Conservation (phyloP, 1,139 yeast genomes). For the Nakaseomyces delphensis region DNA sequence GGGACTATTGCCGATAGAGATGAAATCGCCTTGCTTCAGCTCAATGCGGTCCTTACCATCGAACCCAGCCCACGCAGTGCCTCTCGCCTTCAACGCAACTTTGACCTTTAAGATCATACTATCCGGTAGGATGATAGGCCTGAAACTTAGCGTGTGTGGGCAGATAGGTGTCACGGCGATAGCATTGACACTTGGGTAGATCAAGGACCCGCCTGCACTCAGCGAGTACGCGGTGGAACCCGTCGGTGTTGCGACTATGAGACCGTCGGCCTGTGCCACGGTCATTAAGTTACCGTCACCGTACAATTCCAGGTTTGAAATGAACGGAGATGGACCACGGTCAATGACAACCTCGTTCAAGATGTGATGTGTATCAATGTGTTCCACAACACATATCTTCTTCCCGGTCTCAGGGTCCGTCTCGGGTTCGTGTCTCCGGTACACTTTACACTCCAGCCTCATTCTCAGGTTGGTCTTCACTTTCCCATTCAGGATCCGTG, state of each 20-base stretch:
- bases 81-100: conserved; percentile 58
- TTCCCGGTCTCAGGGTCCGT: conserved; percentile 18
- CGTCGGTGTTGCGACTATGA: conserved; percentile 83
- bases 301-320: conserved; percentile 71
- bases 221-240: conserved; percentile 88
- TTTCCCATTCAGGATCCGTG: conserved; percentile 53
- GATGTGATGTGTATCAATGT: conserved; percentile 68
- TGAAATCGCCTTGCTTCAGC: conserved; percentile 62
- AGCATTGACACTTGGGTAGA: conserved; percentile 84
- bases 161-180: conserved; percentile 87
- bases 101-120: conserved; percentile 70
- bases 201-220: conserved; percentile 85
- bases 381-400: conserved; percentile 41
- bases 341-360: conserved; percentile 78
- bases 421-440: conserved; percentile 28
- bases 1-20: conserved; percentile 67
- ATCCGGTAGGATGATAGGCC: conserved; percentile 82
- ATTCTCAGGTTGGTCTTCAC: conserved; percentile 72
- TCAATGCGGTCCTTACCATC: conserved; percentile 78
- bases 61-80: conserved; percentile 84
- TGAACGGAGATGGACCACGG: conserved; percentile 83
- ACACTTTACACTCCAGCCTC: conserved; percentile 66
- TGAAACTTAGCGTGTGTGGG: conserved; percentile 80
- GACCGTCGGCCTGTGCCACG: conserved; percentile 84
- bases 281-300: conserved; percentile 76